Evolutionary conservation across 805 yeast genomes (phyloP), one percentile per base, ranked within the genome.

Genomic region (Candida glaebosa): DNA sequence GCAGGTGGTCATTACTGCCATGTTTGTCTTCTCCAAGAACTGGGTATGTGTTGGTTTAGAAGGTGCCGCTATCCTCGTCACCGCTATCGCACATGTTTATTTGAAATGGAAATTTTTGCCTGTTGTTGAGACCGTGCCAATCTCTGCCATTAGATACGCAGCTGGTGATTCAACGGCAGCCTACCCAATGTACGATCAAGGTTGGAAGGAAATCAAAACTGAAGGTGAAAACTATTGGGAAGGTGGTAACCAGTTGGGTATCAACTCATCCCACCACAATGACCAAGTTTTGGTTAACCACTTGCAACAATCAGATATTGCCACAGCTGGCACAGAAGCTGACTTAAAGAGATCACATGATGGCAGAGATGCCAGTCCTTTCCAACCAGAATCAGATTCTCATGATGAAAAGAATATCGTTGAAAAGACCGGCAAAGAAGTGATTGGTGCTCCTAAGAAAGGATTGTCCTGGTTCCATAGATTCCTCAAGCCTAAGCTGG

Each of bases 31-130:
- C 79, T 76, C 79, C 34, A 83, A 86, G 67, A 73, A 83, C 49
- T 86, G 91, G 91, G 87, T 84, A 17, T 79, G 83, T 51, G 79
- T 84, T 48, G 93, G 71, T 2, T 65, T 86, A 42, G 90, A 84
- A 60, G 83, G 69, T 41, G 71, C 79, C n/a, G 61, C 74, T 46
- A 50, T 83, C 12, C 78, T 58, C n/a, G 76, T 66, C 34, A 82
- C 91, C 10, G 82, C 77, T 20, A 58, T 63, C 16, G 65, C 75
- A 22, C 91, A 84, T 55, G 45, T 84, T 22, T 82, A 71, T 58
- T 67, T 78, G 54, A 79, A 78, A 56, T 60, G 73, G 60, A 74
- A 60, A 46, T 84, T 83, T 60, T 72, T 79, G 37, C 82, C 87
- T 25, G 58, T 84, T 44, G 66, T 80, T 41, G 88, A 85, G 40